Evolutionary conservation across 2,329 filamentous ascomycete species (phyloP).

Genomic region (Ophiocordyceps sinensis): DNA sequence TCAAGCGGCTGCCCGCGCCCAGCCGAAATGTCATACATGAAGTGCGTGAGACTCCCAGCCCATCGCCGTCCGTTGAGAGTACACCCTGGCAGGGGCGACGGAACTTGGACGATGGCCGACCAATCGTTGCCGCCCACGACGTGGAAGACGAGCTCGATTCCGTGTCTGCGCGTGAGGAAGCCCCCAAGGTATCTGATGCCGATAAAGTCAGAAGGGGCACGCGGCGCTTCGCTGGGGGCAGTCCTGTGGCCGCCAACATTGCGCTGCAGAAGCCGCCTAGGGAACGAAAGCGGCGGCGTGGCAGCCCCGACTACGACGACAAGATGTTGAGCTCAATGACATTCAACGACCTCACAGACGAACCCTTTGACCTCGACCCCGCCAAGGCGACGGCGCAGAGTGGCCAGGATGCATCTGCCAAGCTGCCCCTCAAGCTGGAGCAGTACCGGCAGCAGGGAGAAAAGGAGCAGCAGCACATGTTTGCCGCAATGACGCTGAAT

Average conservation of each 20-base stretch:
- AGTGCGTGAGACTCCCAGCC: conserved; percentile 2
- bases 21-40: background rate
- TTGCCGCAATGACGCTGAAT: conserved; percentile 35
- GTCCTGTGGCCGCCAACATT: conserved; percentile 9
- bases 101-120: conserved; percentile 6
- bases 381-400: conserved; percentile 26
- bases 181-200: conserved; percentile 8
- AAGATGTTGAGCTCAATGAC: conserved; percentile 37
- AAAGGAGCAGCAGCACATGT: conserved; percentile 33
- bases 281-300: conserved; percentile 26
- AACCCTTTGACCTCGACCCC: conserved; percentile 44
- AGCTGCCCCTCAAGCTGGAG: conserved; percentile 32
- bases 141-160: conserved; percentile 11
- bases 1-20: background rate
- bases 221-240: conserved; percentile 9
- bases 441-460: conserved; percentile 33
- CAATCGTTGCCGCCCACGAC: conserved; percentile 6
- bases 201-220: conserved; percentile 8
- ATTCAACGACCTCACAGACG: conserved; percentile 32
- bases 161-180: conserved; percentile 9
- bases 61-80: conserved; percentile 11
- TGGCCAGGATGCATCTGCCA: conserved; percentile 20
- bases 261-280: conserved; percentile 6
- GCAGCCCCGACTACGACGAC: conserved; percentile 42
- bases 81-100: conserved; percentile 8